Base-by-base conservation (phyloP, 1,139 yeast species). In the Nakaseomyces kungkrabaensis region DNA sequence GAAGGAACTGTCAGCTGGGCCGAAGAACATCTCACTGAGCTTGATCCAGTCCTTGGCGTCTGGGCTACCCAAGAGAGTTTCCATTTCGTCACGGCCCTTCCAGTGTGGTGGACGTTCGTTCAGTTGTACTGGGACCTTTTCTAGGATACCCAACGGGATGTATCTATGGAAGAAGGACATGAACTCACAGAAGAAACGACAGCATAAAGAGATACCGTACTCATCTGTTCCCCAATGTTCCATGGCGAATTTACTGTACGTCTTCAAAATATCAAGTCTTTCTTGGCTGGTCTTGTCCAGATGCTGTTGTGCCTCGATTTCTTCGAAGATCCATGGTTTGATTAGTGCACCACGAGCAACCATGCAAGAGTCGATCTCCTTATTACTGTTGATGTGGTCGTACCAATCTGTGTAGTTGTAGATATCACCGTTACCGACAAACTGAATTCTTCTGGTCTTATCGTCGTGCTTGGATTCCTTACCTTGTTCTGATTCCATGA, bases 221-320 rank as follows among this genome's bases (percentile, higher is more conserved):
- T 88, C 96, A 63, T 92, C 99, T 0, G 96, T 77, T 2, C 99
- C 98, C 97, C 98, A 94, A 69, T 94, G 98, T 60, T 89, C 90
- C 57, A 92, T 74, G 0, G 98, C 97, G 65, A 72, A 86, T 51
- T 81, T 71, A 11, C 95, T 80, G 64, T 82, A 92, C 49, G 75
- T 76, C 55, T 74, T 73, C 59, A 90, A 69, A 50, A 84, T 79
- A 33, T 82, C 95, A 52, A 92, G 75, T 67, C 99, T 79, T 68
- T 92, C 97, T 37, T 82, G 73, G n/a, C 96, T 82, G 3, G 88
- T 74, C 69, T 92, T 94, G 68, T 92, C 99, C 56, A 92, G 69
- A 64, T 89, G 84, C 67, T 92, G 97, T 61, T 81, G 81, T 7
- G 94, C 75, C 51, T 90, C 94, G 49, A 94, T 80, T 69, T 92